Evolutionary conservation across 768 basidiomycete genomes (phyloP), one percentile per base, ranked within the genome.

Genomic region (Lactifluus echinatus): DNA sequence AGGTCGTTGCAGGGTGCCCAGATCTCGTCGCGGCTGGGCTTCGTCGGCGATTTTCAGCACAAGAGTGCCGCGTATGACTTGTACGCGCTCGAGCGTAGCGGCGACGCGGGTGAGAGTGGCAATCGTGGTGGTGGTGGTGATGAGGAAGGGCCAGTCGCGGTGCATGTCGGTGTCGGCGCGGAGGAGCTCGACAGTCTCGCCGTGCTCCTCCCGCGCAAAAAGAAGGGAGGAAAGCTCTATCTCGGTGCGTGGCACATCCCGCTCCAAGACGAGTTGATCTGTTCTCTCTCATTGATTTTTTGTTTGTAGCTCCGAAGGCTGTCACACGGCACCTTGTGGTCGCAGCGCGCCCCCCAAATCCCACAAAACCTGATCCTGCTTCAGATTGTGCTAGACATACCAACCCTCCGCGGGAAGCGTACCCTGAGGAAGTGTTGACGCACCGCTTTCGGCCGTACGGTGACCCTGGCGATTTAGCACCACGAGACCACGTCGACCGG

Each of bases 381-480:
- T 24, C 33, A 7, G 24, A 47, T n/a, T 23, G 31, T 21, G 12
- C 37, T 15, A 28, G n/a, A 1, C 43, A 17, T 31, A n/a, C 46
- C 23, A 46, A 61, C 29, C 60, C 56, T 1, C 46, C 56, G 29
- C 56, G 63, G 19, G 56, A 62, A 26, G 53, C 60, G 15, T 63
- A 63, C 29, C 60, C 63, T 3, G 63, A 57, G 15, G 33, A 47
- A 15, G 45, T 42, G 31, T 53, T 63, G 29, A 63, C 34, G 8
- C 63, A 63, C 45, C 53, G 60, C 17, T 63, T 62, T 24, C 39
- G 43, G 4, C 60, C 63, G 14, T 62, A 58, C 29, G 62, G 62
- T 10, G 62, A 61, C 23, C 53, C 29, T 34, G 43, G 50, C 7
- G 49, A 53, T 26, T 33, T 21, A 5, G 42, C 53, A n/a, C 47